Evolutionary conservation across 1,284 basidiomycete genomes (phyloP).

Genomic region (Trametes versicolor): DNA sequence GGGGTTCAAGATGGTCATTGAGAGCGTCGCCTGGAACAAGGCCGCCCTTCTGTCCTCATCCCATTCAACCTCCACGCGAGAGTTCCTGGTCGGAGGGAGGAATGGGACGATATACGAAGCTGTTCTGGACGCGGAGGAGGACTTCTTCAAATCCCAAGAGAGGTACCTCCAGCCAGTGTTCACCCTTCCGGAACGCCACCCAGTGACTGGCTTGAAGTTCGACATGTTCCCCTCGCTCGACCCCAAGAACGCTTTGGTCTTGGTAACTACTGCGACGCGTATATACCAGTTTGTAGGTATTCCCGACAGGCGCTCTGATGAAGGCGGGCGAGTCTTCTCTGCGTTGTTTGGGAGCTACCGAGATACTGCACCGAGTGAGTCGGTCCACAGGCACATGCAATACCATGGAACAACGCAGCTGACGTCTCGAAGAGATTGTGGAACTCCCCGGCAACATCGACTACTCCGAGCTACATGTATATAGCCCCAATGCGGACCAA

Average conservation of each 20-base stretch:
- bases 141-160: conserved; percentile 92
- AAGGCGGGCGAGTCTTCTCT: conserved; percentile 81
- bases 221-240: conserved; percentile 77
- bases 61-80: conserved; percentile 78
- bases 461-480: conserved; percentile 83
- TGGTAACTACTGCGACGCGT: conserved; percentile 88
- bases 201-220: conserved; percentile 86
- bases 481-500: conserved; percentile 75
- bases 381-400: background rate
- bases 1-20: conserved; percentile 88
- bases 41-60: conserved; percentile 72
- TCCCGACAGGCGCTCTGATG: conserved; percentile 72
- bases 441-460: conserved; percentile 84
- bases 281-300: conserved; percentile 92
- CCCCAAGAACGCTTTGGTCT: conserved; percentile 69
- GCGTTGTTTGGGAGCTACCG: conserved; percentile 78
- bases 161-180: conserved; percentile 85
- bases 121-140: conserved; percentile 86
- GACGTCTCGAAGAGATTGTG: conserved; percentile 70
- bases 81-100: conserved; percentile 90
- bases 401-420: no score
- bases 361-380: conserved; percentile 83
- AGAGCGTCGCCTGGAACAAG: conserved; percentile 94
- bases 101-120: conserved; percentile 89
- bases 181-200: conserved; percentile 80